A percentile compares a stretch with the other conserved stretches of the same genome.
Evolutionary conservation across 331 rosid genomes (phyloP).

Genomic region (Stylosanthes scabra): DNA sequence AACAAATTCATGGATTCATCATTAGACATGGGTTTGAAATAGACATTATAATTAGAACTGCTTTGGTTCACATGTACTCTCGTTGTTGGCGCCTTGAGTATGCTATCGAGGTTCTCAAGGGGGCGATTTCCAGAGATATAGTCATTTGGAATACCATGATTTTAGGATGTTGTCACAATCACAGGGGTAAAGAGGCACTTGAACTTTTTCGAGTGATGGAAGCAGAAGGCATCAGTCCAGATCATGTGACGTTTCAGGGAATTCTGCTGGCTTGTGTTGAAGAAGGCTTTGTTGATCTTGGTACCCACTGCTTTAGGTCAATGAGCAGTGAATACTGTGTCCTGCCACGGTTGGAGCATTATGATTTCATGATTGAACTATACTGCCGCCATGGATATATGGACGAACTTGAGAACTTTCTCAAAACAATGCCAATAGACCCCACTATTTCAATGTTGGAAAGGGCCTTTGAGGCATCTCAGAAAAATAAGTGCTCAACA

Average conservation of each 20-base stretch:
- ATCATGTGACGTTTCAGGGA: slow-evolving; percentile 73
- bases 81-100: slow-evolving; percentile 59
- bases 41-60: slow-evolving; percentile 60
- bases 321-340: slow-evolving; percentile 60
- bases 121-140: slow-evolving; percentile 53
- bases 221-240: slow-evolving; percentile 65
- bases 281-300: slow-evolving; percentile 67
- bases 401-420: slow-evolving; percentile 66
- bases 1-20: slow-evolving; percentile 74
- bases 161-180: slow-evolving; percentile 73
- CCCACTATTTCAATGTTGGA: slow-evolving; percentile 67
- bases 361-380: slow-evolving; percentile 78
- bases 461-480: slow-evolving; percentile 54
- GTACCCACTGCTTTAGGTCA: slow-evolving; percentile 56
- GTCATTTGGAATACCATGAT: slow-evolving; percentile 72
- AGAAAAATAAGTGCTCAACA: slow-evolving; percentile 53
- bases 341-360: slow-evolving; percentile 69
- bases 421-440: slow-evolving; percentile 68
- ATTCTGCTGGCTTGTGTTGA: slow-evolving; percentile 66
- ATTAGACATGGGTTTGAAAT: slow-evolving; percentile 61
- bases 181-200: slow-evolving; percentile 50
- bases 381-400: slow-evolving; percentile 58
- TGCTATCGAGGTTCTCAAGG: slow-evolving; percentile 63
- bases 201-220: slow-evolving; percentile 52
- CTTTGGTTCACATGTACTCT: slow-evolving; percentile 70